Conservation (phyloP, 2,329 filamentous ascomycete genomes). For the Colletotrichum kahawae region DNA sequence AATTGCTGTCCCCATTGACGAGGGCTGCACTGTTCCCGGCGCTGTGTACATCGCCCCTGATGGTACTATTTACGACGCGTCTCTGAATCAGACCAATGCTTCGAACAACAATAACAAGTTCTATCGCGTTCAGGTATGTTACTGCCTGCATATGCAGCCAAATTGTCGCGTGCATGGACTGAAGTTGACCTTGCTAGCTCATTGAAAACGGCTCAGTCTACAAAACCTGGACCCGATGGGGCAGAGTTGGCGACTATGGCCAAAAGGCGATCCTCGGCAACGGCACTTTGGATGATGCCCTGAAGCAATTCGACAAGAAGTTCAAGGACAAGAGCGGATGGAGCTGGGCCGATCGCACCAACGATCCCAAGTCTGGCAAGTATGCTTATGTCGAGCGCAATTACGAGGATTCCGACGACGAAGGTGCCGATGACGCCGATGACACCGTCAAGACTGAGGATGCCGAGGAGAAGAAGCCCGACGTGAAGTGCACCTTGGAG, state of each 20-base stretch:
- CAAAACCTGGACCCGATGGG: conserved; percentile 79
- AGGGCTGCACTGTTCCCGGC: conserved; percentile 40
- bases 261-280: conserved; percentile 49
- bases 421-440: conserved; percentile 23
- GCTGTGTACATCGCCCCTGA: conserved; percentile 70
- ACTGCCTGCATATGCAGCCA: background rate
- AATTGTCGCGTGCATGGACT: background rate
- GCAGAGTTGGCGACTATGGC: conserved; percentile 71
- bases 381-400: conserved; percentile 83
- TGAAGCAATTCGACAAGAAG: conserved; percentile 61
- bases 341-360: conserved; percentile 56
- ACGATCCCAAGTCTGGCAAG: conserved; percentile 66
- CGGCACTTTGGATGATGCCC: conserved; percentile 47
- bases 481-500: conserved; percentile 61
- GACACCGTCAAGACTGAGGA: conserved; percentile 28
- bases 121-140: conserved; percentile 71
- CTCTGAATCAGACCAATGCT: conserved; percentile 79
- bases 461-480: conserved; percentile 27
- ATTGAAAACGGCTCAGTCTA: conserved; percentile 36
- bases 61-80: conserved; percentile 77
- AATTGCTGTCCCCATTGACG: conserved; percentile 56
- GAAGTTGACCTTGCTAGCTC: conserved; percentile 5
- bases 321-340: conserved; percentile 68
- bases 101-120: conserved; percentile 82
- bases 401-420: conserved; percentile 73